Conservation (phyloP, 2,329 filamentous ascomycete genomes). For the Penicillium glabrum region DNA sequence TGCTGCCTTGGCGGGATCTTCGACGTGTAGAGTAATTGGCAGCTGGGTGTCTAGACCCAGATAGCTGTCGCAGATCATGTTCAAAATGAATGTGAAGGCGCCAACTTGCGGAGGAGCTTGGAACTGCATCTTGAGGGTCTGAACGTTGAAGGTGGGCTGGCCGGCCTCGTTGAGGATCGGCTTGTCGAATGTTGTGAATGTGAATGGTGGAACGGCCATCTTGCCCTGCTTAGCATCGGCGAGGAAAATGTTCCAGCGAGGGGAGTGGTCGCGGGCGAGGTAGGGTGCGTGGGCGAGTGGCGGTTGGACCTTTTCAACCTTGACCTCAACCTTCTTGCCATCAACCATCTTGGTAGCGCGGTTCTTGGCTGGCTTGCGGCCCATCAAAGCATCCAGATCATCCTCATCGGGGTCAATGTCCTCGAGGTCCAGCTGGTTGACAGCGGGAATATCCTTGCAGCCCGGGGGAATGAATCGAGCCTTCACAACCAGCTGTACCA, state of each 20-base stretch:
- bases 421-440: slow-evolving; percentile 78
- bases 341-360: slow-evolving; percentile 61
- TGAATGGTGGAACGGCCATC: slow-evolving; percentile 93
- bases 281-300: slow-evolving; percentile 90
- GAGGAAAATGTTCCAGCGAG: slow-evolving; percentile 92
- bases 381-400: slow-evolving; percentile 81
- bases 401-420: slow-evolving; percentile 92
- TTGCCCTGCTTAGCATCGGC: slow-evolving; percentile 92
- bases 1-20: slow-evolving; percentile 82
- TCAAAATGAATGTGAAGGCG: slow-evolving; percentile 92
- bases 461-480: slow-evolving; percentile 90
- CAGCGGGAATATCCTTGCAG: slow-evolving; percentile 68
- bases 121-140: slow-evolving; percentile 96
- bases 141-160: slow-evolving; percentile 89
- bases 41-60: slow-evolving; percentile 90
- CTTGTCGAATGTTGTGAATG: slow-evolving; percentile 90
- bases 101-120: slow-evolving; percentile 89
- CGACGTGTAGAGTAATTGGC: slow-evolving; percentile 84
- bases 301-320: slow-evolving; percentile 67
- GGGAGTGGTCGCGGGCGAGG: slow-evolving; percentile 83
- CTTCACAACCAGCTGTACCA: slow-evolving; percentile 94
- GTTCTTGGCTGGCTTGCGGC: slow-evolving; percentile 65
- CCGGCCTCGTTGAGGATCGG: slow-evolving; percentile 77
- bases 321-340: slow-evolving; percentile 55
- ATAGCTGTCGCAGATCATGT: slow-evolving; percentile 92